Conservation (phyloP, 2,329 filamentous ascomycete species). For the Xylaria multiplex region DNA sequence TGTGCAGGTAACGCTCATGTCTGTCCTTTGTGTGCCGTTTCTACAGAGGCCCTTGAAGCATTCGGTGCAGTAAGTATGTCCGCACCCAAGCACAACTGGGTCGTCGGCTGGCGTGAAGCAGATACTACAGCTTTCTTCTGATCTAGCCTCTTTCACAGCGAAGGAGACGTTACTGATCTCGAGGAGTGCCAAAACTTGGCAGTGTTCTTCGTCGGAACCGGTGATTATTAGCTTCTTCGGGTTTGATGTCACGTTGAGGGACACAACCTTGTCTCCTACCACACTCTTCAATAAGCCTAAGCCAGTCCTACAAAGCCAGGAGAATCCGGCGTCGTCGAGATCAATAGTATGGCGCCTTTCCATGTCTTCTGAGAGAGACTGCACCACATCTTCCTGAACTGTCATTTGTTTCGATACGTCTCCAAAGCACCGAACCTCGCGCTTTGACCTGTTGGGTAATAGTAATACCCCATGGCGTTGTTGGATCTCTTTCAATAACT, state of each 20-base stretch:
- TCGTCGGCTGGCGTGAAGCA: constrained; percentile 23
- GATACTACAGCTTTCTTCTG: constrained; percentile 25
- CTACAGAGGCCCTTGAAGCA: constrained; percentile 28
- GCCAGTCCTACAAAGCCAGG: constrained; percentile 19
- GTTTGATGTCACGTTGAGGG: constrained; percentile 22
- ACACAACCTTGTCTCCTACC: constrained; percentile 18
- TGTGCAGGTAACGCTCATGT: constrained; percentile 20
- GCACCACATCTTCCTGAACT: constrained; percentile 24
- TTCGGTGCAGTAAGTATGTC: constrained; percentile 30
- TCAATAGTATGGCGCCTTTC: constrained; percentile 16
- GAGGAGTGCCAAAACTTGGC: constrained; percentile 24
- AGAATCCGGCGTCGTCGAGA: constrained; percentile 20
- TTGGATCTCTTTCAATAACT: constrained; percentile 26
- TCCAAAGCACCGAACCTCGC: constrained; percentile 31
- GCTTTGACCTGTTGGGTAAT: constrained; percentile 27
- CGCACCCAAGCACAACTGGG: constrained; percentile 28
- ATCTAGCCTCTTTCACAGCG: constrained; percentile 9
- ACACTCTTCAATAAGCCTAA: constrained; percentile 9
- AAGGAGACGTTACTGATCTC: constrained; percentile 15
- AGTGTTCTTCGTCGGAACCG: constrained; percentile 27
- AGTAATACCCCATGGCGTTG: constrained; percentile 19
- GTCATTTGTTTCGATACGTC: constrained; percentile 6
- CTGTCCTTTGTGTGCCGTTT: constrained; percentile 13
- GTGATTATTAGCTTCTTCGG: constrained; percentile 29
- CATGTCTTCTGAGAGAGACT: constrained; percentile 7